Conservation (phyloP, 306 rosid genomes). For the Trichosanthes cucumerina region DNA sequence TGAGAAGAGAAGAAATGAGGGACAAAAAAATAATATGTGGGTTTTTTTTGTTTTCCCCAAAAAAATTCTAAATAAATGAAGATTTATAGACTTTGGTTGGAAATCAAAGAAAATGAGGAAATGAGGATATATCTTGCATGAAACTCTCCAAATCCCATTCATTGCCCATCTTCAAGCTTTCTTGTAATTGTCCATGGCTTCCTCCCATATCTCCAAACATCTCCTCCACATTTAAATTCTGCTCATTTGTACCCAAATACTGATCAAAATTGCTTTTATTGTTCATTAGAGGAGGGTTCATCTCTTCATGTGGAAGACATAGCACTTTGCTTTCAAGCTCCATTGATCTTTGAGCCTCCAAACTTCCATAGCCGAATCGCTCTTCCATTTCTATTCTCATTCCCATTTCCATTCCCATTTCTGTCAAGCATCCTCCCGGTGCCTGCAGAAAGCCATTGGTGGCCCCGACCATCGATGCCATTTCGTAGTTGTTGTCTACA, state of each 20-base stretch:
- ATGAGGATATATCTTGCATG: conserved; percentile 72
- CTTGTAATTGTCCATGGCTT: conserved; percentile 28
- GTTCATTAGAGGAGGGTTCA: conserved; percentile 24
- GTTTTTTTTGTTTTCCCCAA: not conserved
- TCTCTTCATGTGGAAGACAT: conserved; percentile 30
- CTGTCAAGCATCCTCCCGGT: conserved; percentile 31
- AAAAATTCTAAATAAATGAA: conserved; percentile 14
- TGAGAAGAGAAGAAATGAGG: not conserved
- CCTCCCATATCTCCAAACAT: conserved; percentile 26
- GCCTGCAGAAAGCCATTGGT: conserved; percentile 27
- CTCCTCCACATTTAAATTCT: conserved; percentile 30
- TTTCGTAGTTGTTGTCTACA: conserved; percentile 32
- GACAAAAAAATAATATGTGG: not conserved
- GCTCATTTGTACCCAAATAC: conserved; percentile 11
- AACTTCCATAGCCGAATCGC: conserved; percentile 23
- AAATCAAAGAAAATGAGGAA: conserved; percentile 57
- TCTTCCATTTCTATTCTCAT: not conserved
- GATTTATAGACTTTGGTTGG: conserved; percentile 3
- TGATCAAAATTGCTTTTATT: conserved; percentile 19
- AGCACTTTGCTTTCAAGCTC: conserved; percentile 38
- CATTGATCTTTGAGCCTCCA: conserved; percentile 25
- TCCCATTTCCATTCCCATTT: conserved; percentile 20
- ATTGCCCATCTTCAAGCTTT: conserved; percentile 69
- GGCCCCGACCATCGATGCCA: not conserved
- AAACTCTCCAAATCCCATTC: conserved; percentile 89